Evolutionary conservation across 192 early-diverging fungal species (phyloP).

Genomic region (Backusella mclennaniae): DNA sequence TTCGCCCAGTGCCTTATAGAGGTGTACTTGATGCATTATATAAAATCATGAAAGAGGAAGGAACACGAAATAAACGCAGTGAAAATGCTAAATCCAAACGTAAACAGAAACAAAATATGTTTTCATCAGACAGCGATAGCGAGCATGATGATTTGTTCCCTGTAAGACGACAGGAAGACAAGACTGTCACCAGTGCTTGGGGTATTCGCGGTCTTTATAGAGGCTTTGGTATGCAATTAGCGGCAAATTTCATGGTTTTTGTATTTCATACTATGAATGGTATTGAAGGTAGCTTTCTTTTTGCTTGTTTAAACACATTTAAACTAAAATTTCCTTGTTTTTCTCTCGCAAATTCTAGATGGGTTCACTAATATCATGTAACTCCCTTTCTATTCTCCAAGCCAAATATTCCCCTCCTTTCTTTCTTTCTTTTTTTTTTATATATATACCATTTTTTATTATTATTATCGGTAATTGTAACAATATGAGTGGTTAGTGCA

Average conservation of each 20-base stretch:
- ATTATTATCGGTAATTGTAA: too few species aligned
- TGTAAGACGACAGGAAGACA: background rate
- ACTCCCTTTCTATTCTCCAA: background rate
- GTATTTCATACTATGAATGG: constrained; percentile 51
- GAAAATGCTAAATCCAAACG: background rate
- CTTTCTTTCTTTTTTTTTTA: background rate
- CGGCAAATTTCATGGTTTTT: constrained; percentile 52
- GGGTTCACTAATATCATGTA: constrained; percentile 5
- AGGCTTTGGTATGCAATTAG: constrained; percentile 59
- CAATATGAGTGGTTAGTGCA: too few species aligned
- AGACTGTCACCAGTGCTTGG: constrained; percentile 36
- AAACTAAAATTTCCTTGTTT: background rate
- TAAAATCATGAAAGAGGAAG: constrained; percentile 72
- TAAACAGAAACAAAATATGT: constrained; percentile 12
- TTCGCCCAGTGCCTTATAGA: constrained; percentile 62
- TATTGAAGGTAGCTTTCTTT: constrained; percentile 34
- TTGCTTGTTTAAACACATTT: background rate
- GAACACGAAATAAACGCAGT: constrained; percentile 32
- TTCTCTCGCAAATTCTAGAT: background rate
- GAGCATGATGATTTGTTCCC: constrained; percentile 3
- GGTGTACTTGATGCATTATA: constrained; percentile 66
- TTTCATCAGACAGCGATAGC: background rate
- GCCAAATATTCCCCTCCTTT: background rate
- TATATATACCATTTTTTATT: background rate
- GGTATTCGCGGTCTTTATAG: constrained; percentile 65